phyloP scores from a whole-genome alignment of 2,329 filamentous ascomycete species.

The Aspergillus eucalypticola region DNA sequence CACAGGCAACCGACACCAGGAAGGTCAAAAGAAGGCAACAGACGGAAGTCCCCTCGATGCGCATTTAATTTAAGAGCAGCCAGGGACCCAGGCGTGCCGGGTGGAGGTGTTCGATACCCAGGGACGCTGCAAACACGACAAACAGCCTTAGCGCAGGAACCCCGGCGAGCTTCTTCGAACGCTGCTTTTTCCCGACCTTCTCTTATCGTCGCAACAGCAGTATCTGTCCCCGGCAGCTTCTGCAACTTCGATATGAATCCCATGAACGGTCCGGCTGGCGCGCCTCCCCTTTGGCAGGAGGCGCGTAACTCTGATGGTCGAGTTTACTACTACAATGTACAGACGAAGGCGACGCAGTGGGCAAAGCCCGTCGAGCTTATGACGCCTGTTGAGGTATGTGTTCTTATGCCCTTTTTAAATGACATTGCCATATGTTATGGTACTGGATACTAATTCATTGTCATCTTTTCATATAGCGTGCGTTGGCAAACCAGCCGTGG shows the following conservation, averaged over 20 bases:
- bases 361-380: slow-evolving; percentile 88
- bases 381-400: slow-evolving; percentile 72
- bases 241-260: slow-evolving; percentile 31
- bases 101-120: slow-evolving; percentile 15
- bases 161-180: slow-evolving; percentile 24
- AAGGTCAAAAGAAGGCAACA: not conserved
- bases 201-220: slow-evolving; percentile 9
- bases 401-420: slow-evolving; percentile 7
- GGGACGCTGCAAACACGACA: slow-evolving; percentile 31
- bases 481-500: slow-evolving; percentile 81
- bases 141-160: slow-evolving; percentile 22
- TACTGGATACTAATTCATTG: not conserved
- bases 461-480: slow-evolving; percentile 58
- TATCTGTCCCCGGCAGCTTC: slow-evolving; percentile 7
- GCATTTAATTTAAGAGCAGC: not conserved
- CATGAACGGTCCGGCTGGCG: slow-evolving; percentile 62
- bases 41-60: not conserved
- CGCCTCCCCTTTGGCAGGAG: slow-evolving; percentile 71
- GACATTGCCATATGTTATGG: too few species aligned
- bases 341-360: slow-evolving; percentile 90
- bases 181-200: slow-evolving; percentile 26
- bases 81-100: slow-evolving; percentile 1
- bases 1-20: not conserved
- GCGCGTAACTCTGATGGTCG: slow-evolving; percentile 78
- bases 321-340: slow-evolving; percentile 85